phyloP scores from a whole-genome alignment of 1,284 basidiomycete species.

The Boletus semigastroideus region DNA sequence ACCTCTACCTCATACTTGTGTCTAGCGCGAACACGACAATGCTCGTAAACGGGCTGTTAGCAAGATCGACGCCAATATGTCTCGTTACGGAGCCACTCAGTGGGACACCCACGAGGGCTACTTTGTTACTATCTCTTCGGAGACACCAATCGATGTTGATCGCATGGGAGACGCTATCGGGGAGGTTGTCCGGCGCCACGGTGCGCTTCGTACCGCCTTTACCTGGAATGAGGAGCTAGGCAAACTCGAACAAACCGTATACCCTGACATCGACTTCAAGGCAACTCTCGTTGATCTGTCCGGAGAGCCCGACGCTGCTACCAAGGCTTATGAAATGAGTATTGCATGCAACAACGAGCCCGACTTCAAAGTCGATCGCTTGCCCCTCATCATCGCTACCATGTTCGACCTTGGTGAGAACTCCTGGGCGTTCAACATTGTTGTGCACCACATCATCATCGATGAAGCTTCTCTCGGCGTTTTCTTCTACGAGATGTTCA shows the following conservation, averaged over 20 bases:
- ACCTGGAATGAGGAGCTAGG: constrained; percentile 28
- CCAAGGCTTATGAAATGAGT: constrained; percentile 31
- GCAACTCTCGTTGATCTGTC: constrained; percentile 24
- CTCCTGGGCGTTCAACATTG: constrained; percentile 26
- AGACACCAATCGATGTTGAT: constrained; percentile 25
- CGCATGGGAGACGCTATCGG: constrained; percentile 23
- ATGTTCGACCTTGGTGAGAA: constrained; percentile 26
- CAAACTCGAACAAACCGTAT: constrained; percentile 28
- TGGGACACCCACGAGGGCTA: constrained; percentile 32
- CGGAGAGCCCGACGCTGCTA: constrained; percentile 16
- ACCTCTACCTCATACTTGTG: not conserved
- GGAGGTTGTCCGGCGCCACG: constrained; percentile 27
- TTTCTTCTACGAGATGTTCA: constrained; percentile 31
- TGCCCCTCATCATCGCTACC: constrained; percentile 21
- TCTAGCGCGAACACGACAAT: constrained; percentile 25
- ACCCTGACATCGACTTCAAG: constrained; percentile 22
- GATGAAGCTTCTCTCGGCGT: constrained; percentile 28
- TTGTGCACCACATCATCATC: constrained; percentile 29
- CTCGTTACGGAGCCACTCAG: constrained; percentile 29
- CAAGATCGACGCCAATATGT: constrained; percentile 27
- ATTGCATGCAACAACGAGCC: constrained; percentile 25
- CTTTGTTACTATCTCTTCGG: constrained; percentile 21
- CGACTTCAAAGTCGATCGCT: constrained; percentile 22
- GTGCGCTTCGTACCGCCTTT: constrained; percentile 27
- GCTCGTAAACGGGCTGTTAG: constrained; percentile 16